A percentile compares a stretch with the other conserved stretches of the same genome.
These are phyloP conservation scores for Phtheirospermum japonicum DNA, from an alignment of 257 asterid species.

Conservation along the genomic window DNA sequence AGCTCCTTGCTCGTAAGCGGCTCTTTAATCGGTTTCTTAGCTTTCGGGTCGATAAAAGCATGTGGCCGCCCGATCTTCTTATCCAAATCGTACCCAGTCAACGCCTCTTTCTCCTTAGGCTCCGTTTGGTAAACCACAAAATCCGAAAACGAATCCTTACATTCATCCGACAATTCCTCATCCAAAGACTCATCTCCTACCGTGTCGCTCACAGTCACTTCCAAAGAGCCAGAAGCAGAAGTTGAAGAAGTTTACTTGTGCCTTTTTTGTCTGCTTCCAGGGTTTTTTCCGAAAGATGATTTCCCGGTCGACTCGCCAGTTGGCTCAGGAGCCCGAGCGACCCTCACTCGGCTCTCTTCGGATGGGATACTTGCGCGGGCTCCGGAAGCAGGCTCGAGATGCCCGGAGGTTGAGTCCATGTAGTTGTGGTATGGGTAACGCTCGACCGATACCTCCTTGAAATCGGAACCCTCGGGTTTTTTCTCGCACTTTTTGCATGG, in stretches of 20 bases:
- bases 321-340: too few species aligned
- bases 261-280: not conserved
- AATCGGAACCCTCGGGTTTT: not conserved
- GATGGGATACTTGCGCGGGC: not conserved
- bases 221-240: not conserved
- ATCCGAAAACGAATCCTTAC: too few species aligned
- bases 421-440: slow-evolving; percentile 5
- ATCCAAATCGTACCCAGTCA: not conserved
- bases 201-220: too few species aligned
- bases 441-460: not conserved
- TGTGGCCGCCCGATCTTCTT: too few species aligned
- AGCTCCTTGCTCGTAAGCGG: too few species aligned
- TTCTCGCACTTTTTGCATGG: not conserved
- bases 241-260: not conserved
- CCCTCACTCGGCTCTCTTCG: not conserved
- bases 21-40: too few species aligned
- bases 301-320: not conserved
- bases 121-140: not conserved
- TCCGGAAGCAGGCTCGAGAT: not conserved
- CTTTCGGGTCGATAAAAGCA: too few species aligned
- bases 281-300: not conserved
- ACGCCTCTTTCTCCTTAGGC: not conserved
- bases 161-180: too few species aligned
- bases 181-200: too few species aligned
- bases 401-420: slow-evolving; percentile 1